phyloP scores from a whole-genome alignment of 2,329 filamentous ascomycete genomes.

The Colletotrichum agaves region DNA sequence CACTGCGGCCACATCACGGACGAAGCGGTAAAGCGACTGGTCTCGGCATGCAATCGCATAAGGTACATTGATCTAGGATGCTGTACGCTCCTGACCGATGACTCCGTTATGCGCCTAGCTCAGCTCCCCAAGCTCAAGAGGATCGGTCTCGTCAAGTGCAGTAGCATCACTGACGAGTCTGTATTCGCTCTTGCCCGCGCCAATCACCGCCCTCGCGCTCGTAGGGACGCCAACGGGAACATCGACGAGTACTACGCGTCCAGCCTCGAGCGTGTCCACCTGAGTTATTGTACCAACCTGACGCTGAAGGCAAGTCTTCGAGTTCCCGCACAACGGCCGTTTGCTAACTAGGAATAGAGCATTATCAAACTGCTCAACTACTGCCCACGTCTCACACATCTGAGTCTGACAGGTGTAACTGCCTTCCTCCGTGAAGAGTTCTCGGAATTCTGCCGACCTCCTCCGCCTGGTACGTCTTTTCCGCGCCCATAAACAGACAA shows the following conservation, averaged over 20 bases:
- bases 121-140: slow-evolving; percentile 91
- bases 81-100: slow-evolving; percentile 87
- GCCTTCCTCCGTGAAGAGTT: slow-evolving; percentile 90
- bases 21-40: slow-evolving; percentile 83
- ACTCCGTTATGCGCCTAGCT: slow-evolving; percentile 85
- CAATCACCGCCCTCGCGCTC: slow-evolving; percentile 62
- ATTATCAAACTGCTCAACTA: slow-evolving; percentile 90
- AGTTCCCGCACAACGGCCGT: neutral
- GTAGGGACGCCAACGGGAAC: slow-evolving; percentile 60
- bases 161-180: slow-evolving; percentile 87
- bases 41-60: slow-evolving; percentile 89
- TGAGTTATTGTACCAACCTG: slow-evolving; percentile 92
- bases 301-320: slow-evolving; percentile 75
- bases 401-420: slow-evolving; percentile 92
- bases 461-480: slow-evolving; percentile 71
- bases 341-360: slow-evolving; percentile 65
- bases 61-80: slow-evolving; percentile 98
- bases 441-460: slow-evolving; percentile 84
- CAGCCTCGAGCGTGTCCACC: slow-evolving; percentile 90
- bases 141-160: slow-evolving; percentile 95
- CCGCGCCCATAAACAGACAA: neutral
- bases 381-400: slow-evolving; percentile 91
- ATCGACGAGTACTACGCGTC: slow-evolving; percentile 65
- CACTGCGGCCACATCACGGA: slow-evolving; percentile 95
- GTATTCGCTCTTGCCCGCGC: slow-evolving; percentile 85